A percentile compares a stretch with the other conserved stretches of the same genome.
These are phyloP conservation scores for Pseudocercospora crystallina DNA, from an alignment of 2,329 filamentous ascomycete genomes.

Conservation along the genomic window DNA sequence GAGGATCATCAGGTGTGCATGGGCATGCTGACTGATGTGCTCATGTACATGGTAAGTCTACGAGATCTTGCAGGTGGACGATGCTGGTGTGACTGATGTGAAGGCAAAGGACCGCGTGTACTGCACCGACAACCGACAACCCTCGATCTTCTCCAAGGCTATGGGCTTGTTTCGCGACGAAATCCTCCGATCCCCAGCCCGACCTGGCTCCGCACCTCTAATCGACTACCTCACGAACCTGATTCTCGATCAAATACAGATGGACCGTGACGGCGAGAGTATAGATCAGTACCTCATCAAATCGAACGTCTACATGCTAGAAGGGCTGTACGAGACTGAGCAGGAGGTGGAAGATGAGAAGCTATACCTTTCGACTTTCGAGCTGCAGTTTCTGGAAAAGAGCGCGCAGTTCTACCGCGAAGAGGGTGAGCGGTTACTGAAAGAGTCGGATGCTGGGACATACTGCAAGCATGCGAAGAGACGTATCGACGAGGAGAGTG, in stretches of 20 bases:
- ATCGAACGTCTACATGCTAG: constrained; percentile 85
- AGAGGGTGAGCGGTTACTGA: constrained; percentile 73
- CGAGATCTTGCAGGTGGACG: not conserved
- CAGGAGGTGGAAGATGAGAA: constrained; percentile 75
- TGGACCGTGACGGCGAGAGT: constrained; percentile 86
- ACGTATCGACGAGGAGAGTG: constrained; percentile 76
- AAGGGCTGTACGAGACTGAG: constrained; percentile 79
- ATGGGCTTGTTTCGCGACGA: constrained; percentile 88
- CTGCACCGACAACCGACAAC: constrained; percentile 67
- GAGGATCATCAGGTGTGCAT: constrained; percentile 87
- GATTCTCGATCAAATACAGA: constrained; percentile 83
- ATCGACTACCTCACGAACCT: constrained; percentile 76
- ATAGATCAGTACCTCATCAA: constrained; percentile 82
- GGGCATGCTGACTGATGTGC: constrained; percentile 93
- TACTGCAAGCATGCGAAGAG: constrained; percentile 77
- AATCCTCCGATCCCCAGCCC: constrained; percentile 66
- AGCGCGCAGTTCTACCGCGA: constrained; percentile 72
- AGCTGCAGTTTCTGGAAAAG: constrained; percentile 70
- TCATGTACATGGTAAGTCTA: constrained; percentile 77
- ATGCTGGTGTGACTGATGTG: constrained; percentile 24
- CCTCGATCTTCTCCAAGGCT: constrained; percentile 78
- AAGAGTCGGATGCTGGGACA: constrained; percentile 73
- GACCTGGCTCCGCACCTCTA: constrained; percentile 53
- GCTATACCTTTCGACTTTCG: constrained; percentile 80
- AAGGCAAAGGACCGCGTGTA: constrained; percentile 70